Percentiles rank a stretch among this genome's conserved stretches.
Evolutionary conservation across 768 basidiomycete species (phyloP).

Genomic region (Podaxis pistillaris): DNA sequence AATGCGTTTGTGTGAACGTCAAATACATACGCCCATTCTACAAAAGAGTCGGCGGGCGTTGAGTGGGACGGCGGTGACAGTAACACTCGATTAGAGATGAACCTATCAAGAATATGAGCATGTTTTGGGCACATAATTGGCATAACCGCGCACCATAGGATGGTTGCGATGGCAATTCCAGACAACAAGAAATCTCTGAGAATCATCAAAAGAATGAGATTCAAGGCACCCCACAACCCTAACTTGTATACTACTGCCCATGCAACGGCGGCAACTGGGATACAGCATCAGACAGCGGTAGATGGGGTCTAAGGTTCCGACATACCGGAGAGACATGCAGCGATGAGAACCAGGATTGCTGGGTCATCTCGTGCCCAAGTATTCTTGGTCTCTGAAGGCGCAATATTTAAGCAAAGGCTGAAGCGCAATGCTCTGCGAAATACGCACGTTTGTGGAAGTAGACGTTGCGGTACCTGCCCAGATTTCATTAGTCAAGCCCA

Average conservation of each 20-base stretch:
- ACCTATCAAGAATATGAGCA: slow-evolving; percentile 34
- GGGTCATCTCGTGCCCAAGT: slow-evolving; percentile 98
- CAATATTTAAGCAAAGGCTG: background rate
- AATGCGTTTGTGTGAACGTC: slow-evolving; percentile 97
- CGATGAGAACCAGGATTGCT: slow-evolving; percentile 86
- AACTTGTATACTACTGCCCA: slow-evolving; percentile 88
- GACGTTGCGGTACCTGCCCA: slow-evolving; percentile 83
- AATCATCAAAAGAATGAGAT: slow-evolving; percentile 79
- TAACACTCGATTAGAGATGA: slow-evolving; percentile 69
- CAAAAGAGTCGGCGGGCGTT: slow-evolving; percentile 63
- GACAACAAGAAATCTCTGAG: slow-evolving; percentile 83
- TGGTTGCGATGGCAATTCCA: slow-evolving; percentile 70
- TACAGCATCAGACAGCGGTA: background rate
- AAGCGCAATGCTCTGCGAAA: background rate
- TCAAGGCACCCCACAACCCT: slow-evolving; percentile 50
- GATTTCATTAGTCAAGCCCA: slow-evolving; percentile 9
- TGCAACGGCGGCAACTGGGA: slow-evolving; percentile 70
- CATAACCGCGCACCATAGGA: slow-evolving; percentile 60
- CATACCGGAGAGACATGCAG: slow-evolving; percentile 73
- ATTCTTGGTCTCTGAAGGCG: slow-evolving; percentile 83
- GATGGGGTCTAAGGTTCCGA: slow-evolving; percentile 6
- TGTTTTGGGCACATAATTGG: slow-evolving; percentile 18
- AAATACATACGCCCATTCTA: slow-evolving; percentile 95
- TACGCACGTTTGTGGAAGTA: slow-evolving; percentile 94
- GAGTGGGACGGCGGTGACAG: slow-evolving; percentile 73